Base-by-base conservation (phyloP, 2,329 filamentous ascomycete species). In the Talaromyces piceae region DNA sequence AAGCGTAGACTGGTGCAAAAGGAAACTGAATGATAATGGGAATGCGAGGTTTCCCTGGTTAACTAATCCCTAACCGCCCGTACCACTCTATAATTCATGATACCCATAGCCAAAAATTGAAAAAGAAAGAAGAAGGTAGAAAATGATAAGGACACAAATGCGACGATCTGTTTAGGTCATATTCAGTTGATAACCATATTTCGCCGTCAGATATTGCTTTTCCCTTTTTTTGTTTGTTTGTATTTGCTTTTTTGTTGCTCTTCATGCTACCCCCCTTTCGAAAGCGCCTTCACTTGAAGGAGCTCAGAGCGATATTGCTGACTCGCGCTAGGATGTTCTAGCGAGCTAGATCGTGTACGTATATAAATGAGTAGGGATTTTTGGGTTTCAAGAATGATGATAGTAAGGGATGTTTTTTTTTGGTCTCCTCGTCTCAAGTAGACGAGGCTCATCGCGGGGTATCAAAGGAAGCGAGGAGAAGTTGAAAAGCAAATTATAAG, bases 391-490 rank as follows among this genome's bases (percentile, higher is more conserved):
- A 43, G 25, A 3, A 25, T 23, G 20, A 43, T 43, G 25, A 25
- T 43, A 25, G 39, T n/a, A n/a, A 25, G 18, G 20, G 28, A 22
- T 22, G 41, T 49, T 49, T 44, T 23, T 37, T 41, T 50, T 30
- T 50, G 28, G 50, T 45, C 50, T 23, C 50, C 30, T 50, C 37
- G 50, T 45, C 50, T 23, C 50, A 23, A 22, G 26, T 18, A 39
- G 31, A 46, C 47, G 49, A 51, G 47, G 30, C 31, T 51, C 49
- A 49, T 55, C 25, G 47, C 41, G 33, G 50, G 53, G 53, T 53
- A 55, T 55, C 50, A 33, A 53, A 55, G 45, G 44, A 55, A 48
- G 33, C 58, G 59, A 58, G 62, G 51, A 45, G 51, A 57, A 60
- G 57, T 57, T 55, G 58, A 61, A 56, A 56, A 53, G 33, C 41